Evolutionary conservation across 495 filamentous ascomycete genomes (phyloP), one percentile per base, ranked within the genome.

Genomic region (Hyaloscypha hepaticicola): DNA sequence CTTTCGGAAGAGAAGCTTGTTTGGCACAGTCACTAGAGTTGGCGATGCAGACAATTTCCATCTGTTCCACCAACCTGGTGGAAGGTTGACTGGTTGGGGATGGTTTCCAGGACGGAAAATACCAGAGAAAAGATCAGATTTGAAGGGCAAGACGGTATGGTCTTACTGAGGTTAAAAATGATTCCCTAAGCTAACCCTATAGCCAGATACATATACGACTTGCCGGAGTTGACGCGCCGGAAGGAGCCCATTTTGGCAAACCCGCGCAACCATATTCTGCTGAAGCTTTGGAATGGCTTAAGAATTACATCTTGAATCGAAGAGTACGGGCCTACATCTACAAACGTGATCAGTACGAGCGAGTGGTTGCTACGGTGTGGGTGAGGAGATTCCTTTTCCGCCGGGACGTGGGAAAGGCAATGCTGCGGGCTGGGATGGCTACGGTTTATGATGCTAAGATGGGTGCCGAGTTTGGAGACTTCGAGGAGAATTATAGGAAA

Each of bases 31-130:
- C 3, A 97, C 95, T 28, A 93, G 90, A 66, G 95, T 99, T 26
- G 96, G 96, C 55, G 95, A 99, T 79, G 96, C 91, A 0, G 95
- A 99, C 72, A 92, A 92, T 66, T 97, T 99, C 73, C 86, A 92
- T 58, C 74, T 99, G 9, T 99, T 89, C 73, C 95, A 99, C 75
- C 97, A 92, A 0, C 95, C 95, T 0, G 95, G 96, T 14, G 95
- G 95, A 14, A 79, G 90, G 55, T 71, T 94, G 22, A 81, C 88
- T 14, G 95, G 95, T 56, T 99, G 96, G 96, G 93, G 88, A 14
- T 97, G 92, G 93, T 71, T 96, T 59, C 70, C 70, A 28, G 59
- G 67, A 9, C 86, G 92, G 68, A 86, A 77, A 53, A 84, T 96
- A 2, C 92, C 93, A 2, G 83, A 67, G 11, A 83, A 78, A 55